These are phyloP conservation scores for Zygoascus bituminiphila DNA, from an alignment of 805 yeast genomes.

Conservation along the genomic window DNA sequence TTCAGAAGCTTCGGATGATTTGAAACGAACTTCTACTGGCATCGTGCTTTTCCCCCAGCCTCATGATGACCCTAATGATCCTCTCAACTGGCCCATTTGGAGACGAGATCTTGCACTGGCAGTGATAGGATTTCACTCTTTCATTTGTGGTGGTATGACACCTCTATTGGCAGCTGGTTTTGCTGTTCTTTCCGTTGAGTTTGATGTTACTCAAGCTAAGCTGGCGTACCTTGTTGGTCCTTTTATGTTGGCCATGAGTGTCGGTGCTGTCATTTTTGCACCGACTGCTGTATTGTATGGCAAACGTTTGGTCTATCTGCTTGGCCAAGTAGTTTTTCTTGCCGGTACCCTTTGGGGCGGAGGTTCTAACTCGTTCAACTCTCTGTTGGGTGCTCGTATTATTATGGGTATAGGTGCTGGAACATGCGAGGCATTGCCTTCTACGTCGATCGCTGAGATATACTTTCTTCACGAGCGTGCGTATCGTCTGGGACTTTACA, in stretches of 20 bases:
- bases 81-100: slow-evolving; percentile 59
- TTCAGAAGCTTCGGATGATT: neutral
- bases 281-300: slow-evolving; percentile 53
- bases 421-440: slow-evolving; percentile 53
- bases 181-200: slow-evolving; percentile 35
- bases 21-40: slow-evolving; percentile 40
- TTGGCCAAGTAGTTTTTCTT: slow-evolving; percentile 41
- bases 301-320: slow-evolving; percentile 42
- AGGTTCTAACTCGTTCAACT: slow-evolving; percentile 38
- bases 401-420: slow-evolving; percentile 53
- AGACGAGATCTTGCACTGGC: slow-evolving; percentile 45
- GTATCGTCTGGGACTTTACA: slow-evolving; percentile 49
- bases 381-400: slow-evolving; percentile 49
- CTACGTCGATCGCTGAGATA: slow-evolving; percentile 54
- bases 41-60: slow-evolving; percentile 55
- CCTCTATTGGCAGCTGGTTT: slow-evolving; percentile 54
- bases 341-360: slow-evolving; percentile 51
- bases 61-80: slow-evolving; percentile 54
- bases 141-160: slow-evolving; percentile 55
- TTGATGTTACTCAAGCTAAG: slow-evolving; percentile 34
- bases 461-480: slow-evolving; percentile 55
- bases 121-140: slow-evolving; percentile 48
- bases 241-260: slow-evolving; percentile 49
- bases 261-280: slow-evolving; percentile 50
- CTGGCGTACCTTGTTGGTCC: slow-evolving; percentile 51